Conservation (phyloP, 129 eudicot genomes). For the Kitagawia praeruptora region DNA sequence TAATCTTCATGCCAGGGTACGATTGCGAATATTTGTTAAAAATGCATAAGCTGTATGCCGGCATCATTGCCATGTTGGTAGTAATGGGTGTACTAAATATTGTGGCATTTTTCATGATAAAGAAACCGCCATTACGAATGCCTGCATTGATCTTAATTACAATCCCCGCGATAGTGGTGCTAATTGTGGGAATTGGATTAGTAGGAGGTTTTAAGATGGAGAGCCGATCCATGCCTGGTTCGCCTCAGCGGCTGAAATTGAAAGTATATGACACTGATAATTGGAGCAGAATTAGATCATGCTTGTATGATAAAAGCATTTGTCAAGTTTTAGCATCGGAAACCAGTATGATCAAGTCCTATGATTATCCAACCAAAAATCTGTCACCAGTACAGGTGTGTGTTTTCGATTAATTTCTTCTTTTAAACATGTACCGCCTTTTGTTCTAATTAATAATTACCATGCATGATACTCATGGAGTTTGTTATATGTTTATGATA, state of each 20-base stretch:
- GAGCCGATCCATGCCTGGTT: conserved; percentile 28
- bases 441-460: no score
- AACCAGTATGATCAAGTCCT: conserved; percentile 16
- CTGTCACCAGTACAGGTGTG: conserved; percentile 35
- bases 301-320: conserved; percentile 34
- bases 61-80: conserved; percentile 26
- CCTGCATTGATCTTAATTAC: conserved; percentile 26
- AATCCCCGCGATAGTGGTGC: conserved; percentile 30
- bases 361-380: conserved; percentile 23
- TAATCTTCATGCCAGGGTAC: conserved; percentile 21
- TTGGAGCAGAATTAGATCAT: conserved; percentile 35
- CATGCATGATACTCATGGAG: no score
- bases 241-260: conserved; percentile 29
- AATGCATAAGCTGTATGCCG: conserved; percentile 21
- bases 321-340: conserved; percentile 29
- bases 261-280: conserved; percentile 16
- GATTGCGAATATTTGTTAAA: conserved; percentile 33
- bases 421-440: no score
- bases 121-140: conserved; percentile 22
- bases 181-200: conserved; percentile 31
- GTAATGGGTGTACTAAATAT: conserved; percentile 26
- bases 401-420: no score
- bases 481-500: no score
- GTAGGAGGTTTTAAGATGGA: conserved; percentile 30
- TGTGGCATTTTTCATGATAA: conserved; percentile 18